phyloP scores from a whole-genome alignment of 2,329 filamentous ascomycete species.

The Fusarium fujikuroi region DNA sequence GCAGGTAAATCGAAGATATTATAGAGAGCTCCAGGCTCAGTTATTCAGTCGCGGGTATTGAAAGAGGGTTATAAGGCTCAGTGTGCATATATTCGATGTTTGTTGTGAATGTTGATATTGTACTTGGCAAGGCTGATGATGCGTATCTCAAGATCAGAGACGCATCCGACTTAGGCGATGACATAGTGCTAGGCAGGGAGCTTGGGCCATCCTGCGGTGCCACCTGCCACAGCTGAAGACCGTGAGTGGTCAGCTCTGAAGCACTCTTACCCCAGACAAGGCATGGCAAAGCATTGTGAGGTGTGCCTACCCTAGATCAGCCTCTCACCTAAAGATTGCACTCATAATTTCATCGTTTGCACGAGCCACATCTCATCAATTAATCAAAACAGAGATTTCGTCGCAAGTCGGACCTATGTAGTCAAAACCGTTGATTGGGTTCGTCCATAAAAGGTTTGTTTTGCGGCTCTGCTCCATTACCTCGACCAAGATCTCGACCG shows the following conservation, averaged over 20 bases:
- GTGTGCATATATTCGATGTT: neutral
- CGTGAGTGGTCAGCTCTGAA: conserved; percentile 20
- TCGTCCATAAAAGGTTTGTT: neutral
- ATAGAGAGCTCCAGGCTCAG: neutral
- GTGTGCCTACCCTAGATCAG: conserved; percentile 18
- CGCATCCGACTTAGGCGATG: conserved; percentile 13
- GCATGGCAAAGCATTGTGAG: conserved; percentile 10
- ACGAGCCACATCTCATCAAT: neutral
- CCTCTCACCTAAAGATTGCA: too few relatives aligned
- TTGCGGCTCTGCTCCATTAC: conserved; percentile 3
- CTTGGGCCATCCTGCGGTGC: conserved; percentile 28
- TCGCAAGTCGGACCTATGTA: neutral
- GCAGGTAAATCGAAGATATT: neutral
- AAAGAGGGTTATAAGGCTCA: neutral
- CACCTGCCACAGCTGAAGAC: conserved; percentile 21
- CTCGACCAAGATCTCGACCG: conserved; percentile 1
- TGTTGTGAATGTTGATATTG: conserved; percentile 20
- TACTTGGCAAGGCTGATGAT: conserved; percentile 32
- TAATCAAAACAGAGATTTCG: neutral
- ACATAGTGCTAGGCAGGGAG: conserved; percentile 27
- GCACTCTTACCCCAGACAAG: conserved; percentile 5
- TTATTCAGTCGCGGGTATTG: neutral
- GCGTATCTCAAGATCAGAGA: neutral
- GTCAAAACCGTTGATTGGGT: neutral
- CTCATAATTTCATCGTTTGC: neutral